phyloP scores from a whole-genome alignment of 2,329 filamentous ascomycete species.

The Claviceps paspali region DNA sequence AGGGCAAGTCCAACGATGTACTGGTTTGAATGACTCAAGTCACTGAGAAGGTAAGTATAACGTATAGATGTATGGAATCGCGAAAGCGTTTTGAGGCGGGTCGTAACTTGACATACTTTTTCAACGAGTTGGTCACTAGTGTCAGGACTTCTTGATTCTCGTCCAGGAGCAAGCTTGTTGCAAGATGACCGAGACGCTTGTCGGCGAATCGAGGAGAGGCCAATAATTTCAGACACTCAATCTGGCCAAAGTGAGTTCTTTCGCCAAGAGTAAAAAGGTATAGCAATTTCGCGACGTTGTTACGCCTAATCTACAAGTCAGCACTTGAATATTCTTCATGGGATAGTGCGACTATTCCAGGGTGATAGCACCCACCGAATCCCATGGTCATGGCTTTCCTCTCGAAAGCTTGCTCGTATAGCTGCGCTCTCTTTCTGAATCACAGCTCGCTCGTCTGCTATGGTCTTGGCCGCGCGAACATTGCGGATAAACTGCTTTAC shows the following conservation, averaged over 20 bases:
- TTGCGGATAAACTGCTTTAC: constrained; percentile 99
- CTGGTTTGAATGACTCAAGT: constrained; percentile 92
- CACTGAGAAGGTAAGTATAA: constrained; percentile 36
- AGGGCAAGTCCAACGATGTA: constrained; percentile 95
- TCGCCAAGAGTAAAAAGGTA: constrained; percentile 97
- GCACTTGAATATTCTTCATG: not conserved
- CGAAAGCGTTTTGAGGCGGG: no score
- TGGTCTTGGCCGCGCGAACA: constrained; percentile 95
- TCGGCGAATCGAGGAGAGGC: constrained; percentile 95
- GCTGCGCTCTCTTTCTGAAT: constrained; percentile 98
- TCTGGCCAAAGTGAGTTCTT: constrained; percentile 96
- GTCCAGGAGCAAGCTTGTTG: constrained; percentile 88
- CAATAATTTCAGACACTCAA: constrained; percentile 94
- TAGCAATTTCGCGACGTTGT: constrained; percentile 96
- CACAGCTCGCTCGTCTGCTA: constrained; percentile 94
- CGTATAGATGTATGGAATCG: no score
- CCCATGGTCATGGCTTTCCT: constrained; percentile 86
- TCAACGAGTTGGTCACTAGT: constrained; percentile 90
- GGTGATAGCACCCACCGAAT: constrained; percentile 51
- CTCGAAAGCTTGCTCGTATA: constrained; percentile 91
- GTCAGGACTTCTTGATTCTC: constrained; percentile 98
- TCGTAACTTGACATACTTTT: constrained; percentile 53
- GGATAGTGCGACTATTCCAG: no score
- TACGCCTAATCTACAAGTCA: constrained; percentile 45
- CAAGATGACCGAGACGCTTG: constrained; percentile 88